Evolutionary conservation across 2,329 filamentous ascomycete species (phyloP).

Genomic region (Gaeumannomyces tritici): DNA sequence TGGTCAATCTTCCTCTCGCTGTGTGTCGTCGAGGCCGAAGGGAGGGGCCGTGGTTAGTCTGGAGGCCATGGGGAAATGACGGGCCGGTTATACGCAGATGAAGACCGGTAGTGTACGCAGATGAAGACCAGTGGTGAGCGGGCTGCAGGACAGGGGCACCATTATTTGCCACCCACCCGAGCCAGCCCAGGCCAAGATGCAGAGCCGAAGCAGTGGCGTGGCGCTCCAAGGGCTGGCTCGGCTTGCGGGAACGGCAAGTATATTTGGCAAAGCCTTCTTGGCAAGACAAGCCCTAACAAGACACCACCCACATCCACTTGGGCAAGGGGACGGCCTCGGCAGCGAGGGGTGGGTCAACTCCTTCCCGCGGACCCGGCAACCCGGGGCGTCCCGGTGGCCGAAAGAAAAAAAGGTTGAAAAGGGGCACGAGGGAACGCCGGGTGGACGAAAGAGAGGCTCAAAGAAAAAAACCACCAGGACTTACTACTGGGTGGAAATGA

Average conservation of each 20-base stretch:
- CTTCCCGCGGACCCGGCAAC: background rate
- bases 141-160: too few species aligned
- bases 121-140: too few species aligned
- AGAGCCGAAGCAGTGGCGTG: background rate
- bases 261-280: background rate
- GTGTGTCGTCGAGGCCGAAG: background rate
- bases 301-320: background rate
- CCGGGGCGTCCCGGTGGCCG: too few species aligned
- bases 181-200: background rate
- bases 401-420: too few species aligned
- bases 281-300: background rate
- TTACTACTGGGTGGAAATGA: slow-evolving; percentile 53
- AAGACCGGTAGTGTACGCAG: too few species aligned
- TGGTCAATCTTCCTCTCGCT: slow-evolving; percentile 45
- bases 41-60: background rate
- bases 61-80: too few species aligned
- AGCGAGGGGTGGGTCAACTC: background rate
- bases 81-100: background rate
- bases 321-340: background rate
- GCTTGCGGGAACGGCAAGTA: too few species aligned
- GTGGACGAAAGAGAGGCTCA: too few species aligned
- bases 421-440: too few species aligned
- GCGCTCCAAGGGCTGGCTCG: background rate
- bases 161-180: too few species aligned
- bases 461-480: slow-evolving; percentile 13